Conservation (phyloP, 2,329 filamentous ascomycete species). For the Sclerotinia minor region DNA sequence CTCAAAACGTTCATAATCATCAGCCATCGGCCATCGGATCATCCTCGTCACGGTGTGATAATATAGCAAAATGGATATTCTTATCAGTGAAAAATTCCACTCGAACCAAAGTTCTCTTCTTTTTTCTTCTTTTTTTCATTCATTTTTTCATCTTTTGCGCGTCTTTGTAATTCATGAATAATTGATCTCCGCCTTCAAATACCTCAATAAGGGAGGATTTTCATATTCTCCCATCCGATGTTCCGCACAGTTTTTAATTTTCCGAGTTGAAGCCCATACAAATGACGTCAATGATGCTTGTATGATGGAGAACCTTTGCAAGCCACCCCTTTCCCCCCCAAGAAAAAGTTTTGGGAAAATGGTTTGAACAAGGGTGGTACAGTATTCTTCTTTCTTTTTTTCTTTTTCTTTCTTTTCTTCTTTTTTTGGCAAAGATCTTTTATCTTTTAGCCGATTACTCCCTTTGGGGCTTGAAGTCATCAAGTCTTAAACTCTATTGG, state of each 20-base stretch:
- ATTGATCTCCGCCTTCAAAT: neutral
- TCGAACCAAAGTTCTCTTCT: neutral
- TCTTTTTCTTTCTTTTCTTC: too few relatives aligned
- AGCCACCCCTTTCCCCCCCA: neutral
- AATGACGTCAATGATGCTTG: slow-evolving; percentile 13
- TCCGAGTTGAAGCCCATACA: neutral
- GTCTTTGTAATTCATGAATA: neutral
- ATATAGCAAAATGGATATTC: neutral
- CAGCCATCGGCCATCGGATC: neutral
- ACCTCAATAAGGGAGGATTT: neutral
- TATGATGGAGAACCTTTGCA: slow-evolving; percentile 5
- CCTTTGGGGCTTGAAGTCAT: too few relatives aligned
- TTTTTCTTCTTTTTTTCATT: neutral
- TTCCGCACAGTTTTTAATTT: neutral
- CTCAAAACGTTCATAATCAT: neutral
- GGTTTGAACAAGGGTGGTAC: neutral
- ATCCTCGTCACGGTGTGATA: neutral
- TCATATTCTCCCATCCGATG: neutral
- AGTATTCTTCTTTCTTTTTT: too few relatives aligned
- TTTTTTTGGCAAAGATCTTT: too few relatives aligned
- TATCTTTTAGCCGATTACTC: neutral
- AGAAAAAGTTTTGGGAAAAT: neutral
- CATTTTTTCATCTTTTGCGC: neutral
- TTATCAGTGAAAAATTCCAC: neutral
- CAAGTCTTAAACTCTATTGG: neutral